These are phyloP conservation scores for Phytophthora gonapodyides DNA, from an alignment of 352 stramenopile genomes.

Conservation along the genomic window DNA sequence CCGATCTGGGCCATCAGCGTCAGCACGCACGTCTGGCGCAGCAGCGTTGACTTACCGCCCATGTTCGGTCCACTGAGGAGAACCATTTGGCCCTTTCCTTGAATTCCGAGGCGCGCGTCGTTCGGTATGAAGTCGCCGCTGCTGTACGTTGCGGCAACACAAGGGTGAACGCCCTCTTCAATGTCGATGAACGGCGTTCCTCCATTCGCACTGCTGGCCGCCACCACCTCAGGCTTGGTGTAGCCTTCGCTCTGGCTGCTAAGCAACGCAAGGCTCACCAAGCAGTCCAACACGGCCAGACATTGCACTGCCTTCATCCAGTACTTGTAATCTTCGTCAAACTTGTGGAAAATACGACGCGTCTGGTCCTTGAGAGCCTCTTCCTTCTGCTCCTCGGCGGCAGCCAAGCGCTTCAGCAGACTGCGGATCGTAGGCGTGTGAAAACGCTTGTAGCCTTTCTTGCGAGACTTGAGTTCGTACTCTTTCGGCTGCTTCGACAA, in stretches of 20 bases:
- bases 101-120: constrained; percentile 91
- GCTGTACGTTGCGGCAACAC: constrained; percentile 84
- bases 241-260: constrained; percentile 94
- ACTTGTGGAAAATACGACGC: constrained; percentile 95
- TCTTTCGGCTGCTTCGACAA: constrained; percentile 92
- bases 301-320: constrained; percentile 95
- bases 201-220: constrained; percentile 50
- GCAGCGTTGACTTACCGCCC: constrained; percentile 98
- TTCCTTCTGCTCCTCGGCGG: constrained; percentile 82
- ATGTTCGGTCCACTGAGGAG: constrained; percentile 98
- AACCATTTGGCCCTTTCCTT: constrained; percentile 73
- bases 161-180: constrained; percentile 94
- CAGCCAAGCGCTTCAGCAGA: constrained; percentile 71
- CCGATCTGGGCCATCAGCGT: constrained; percentile 99
- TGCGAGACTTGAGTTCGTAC: constrained; percentile 93
- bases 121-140: constrained; percentile 97
- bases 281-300: constrained; percentile 94
- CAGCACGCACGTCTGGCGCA: constrained; percentile 98
- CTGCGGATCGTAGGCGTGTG: constrained; percentile 88
- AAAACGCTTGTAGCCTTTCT: constrained; percentile 94
- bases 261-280: constrained; percentile 94
- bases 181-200: constrained; percentile 88
- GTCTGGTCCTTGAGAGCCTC: constrained; percentile 90
- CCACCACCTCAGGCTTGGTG: constrained; percentile 91
- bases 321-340: constrained; percentile 92